Conservation (phyloP, 2,329 filamentous ascomycete species). For the Aspergillus hortae region DNA sequence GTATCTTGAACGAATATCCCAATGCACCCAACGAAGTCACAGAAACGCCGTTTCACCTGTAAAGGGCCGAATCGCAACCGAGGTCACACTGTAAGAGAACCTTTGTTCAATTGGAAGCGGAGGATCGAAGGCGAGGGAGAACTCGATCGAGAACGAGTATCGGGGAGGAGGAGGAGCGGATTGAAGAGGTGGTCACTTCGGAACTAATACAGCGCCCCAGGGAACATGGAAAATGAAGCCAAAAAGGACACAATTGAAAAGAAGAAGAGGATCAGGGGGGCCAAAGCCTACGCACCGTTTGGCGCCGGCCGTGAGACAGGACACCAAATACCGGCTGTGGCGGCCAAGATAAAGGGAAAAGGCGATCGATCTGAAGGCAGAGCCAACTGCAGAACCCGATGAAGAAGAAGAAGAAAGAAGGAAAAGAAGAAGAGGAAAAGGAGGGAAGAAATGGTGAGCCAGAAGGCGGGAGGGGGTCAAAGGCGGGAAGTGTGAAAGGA, state of each 20-base stretch:
- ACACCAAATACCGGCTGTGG: conserved; percentile 45
- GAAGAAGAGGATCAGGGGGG: conserved; percentile 26
- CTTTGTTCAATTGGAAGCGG: conserved; percentile 11
- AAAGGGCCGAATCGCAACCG: conserved; percentile 18
- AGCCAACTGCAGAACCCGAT: conserved; percentile 23
- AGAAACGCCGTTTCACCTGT: conserved; percentile 24
- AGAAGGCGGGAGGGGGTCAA: conserved; percentile 5
- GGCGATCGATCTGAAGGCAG: conserved; percentile 33
- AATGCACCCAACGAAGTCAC: conserved; percentile 22
- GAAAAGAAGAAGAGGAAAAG: conserved; percentile 11
- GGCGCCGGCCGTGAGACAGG: conserved; percentile 45
- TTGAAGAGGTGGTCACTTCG: conserved; percentile 13
- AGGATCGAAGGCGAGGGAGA: neutral
- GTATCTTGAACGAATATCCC: conserved; percentile 33
- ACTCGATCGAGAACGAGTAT: conserved; percentile 14
- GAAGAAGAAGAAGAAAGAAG: conserved; percentile 9
- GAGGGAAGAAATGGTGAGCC: conserved; percentile 15
- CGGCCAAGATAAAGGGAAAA: conserved; percentile 35
- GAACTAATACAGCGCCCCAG: conserved; percentile 14
- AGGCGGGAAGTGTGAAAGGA: conserved; percentile 8
- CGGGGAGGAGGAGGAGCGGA: conserved; percentile 9
- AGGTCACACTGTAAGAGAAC: conserved; percentile 10
- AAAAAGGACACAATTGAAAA: conserved; percentile 14
- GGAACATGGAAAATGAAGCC: conserved; percentile 11
- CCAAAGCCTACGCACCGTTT: conserved; percentile 46